Percentiles rank a stretch among this genome's conserved stretches.
These are phyloP conservation scores for Ilex aquifolium DNA, from an alignment of 257 asterid species.

Conservation along the genomic window DNA sequence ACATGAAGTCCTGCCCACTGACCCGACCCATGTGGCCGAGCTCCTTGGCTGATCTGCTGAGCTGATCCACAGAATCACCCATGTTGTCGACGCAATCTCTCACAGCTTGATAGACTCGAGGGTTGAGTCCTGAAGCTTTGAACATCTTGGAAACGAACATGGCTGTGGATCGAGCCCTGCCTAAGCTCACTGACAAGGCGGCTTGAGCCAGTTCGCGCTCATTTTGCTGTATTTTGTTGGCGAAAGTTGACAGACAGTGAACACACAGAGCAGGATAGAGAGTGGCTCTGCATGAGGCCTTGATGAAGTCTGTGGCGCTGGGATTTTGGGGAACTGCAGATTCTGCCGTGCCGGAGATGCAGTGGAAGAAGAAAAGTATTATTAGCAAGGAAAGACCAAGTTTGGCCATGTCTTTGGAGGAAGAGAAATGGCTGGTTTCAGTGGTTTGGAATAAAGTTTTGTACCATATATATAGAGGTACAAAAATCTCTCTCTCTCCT, in stretches of 20 bases:
- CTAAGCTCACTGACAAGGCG: slow-evolving; percentile 12
- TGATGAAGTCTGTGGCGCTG: slow-evolving; percentile 11
- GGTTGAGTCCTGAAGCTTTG: slow-evolving; percentile 3
- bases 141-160: slow-evolving; percentile 5
- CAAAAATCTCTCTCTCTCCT: too few species aligned
- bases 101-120: slow-evolving; percentile 20
- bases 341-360: background rate
- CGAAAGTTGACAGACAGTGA: slow-evolving; percentile 7
- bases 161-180: slow-evolving; percentile 6
- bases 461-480: too few species aligned
- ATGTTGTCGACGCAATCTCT: slow-evolving; percentile 27
- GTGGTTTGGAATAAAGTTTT: background rate
- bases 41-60: slow-evolving; percentile 23
- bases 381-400: slow-evolving; percentile 2
- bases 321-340: slow-evolving; percentile 6
- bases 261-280: slow-evolving; percentile 9
- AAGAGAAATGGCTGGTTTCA: too few species aligned
- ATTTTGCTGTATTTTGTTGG: slow-evolving; percentile 3
- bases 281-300: slow-evolving; percentile 14
- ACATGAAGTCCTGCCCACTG: slow-evolving; percentile 8
- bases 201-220: slow-evolving; percentile 11
- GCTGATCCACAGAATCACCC: slow-evolving; percentile 28
- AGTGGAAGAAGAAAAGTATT: background rate
- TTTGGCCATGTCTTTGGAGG: background rate
- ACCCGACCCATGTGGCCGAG: slow-evolving; percentile 1